These are phyloP conservation scores for Tuber borchii DNA, from an alignment of 495 filamentous ascomycete genomes.

Conservation along the genomic window DNA sequence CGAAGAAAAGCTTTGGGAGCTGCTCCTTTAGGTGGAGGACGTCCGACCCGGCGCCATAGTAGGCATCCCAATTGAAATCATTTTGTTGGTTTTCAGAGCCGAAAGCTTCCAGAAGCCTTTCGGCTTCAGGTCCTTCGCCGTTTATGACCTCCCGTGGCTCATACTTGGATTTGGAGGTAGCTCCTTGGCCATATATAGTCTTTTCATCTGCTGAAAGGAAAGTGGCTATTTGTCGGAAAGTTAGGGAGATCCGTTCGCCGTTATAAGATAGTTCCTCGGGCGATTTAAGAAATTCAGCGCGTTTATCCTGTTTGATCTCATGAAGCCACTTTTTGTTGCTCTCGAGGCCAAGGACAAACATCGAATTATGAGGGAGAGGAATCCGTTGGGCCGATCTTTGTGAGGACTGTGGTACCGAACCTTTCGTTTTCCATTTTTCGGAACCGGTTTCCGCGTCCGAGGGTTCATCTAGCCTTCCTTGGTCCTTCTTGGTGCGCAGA, in stretches of 20 bases:
- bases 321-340: constrained; percentile 89
- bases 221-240: constrained; percentile 85
- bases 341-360: constrained; percentile 71
- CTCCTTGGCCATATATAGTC: constrained; percentile 89
- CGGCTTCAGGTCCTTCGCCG: constrained; percentile 58
- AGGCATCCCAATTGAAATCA: constrained; percentile 69
- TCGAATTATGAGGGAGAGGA: constrained; percentile 76
- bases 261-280: constrained; percentile 61
- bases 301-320: constrained; percentile 79
- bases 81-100: constrained; percentile 71
- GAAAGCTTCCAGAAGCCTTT: constrained; percentile 69
- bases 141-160: constrained; percentile 59
- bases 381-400: constrained; percentile 58
- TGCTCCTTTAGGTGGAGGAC: constrained; percentile 58
- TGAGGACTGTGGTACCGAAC: constrained; percentile 10
- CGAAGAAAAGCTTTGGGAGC: constrained; percentile 34
- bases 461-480: constrained; percentile 26
- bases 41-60: constrained; percentile 79
- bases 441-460: constrained; percentile 5
- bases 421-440: constrained; percentile 12
- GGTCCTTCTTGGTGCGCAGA: constrained; percentile 70
- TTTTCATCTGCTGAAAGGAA: constrained; percentile 58
- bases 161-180: constrained; percentile 56
- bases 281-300: constrained; percentile 57
- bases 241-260: constrained; percentile 82